These are phyloP conservation scores for Erigeron philadelphicus DNA, from an alignment of 140 eudicot species.

Conservation along the genomic window DNA sequence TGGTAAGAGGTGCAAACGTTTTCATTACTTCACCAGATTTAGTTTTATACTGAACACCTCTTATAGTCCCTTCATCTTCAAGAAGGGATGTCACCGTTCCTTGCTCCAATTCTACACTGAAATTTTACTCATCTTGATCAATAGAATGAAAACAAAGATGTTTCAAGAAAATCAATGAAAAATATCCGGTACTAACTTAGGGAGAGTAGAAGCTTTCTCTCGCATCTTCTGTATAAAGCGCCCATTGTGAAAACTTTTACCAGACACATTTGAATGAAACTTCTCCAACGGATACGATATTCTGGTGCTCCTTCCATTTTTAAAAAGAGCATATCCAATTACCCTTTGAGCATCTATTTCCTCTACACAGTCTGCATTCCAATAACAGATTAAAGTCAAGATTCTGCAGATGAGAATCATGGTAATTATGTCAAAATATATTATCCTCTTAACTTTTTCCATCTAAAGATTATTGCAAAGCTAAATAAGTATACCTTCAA, in stretches of 20 bases:
- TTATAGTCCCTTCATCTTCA: conserved; percentile 46
- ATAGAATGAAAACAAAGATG: not conserved
- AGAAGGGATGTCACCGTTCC: conserved; percentile 54
- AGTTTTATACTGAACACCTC: conserved; percentile 51
- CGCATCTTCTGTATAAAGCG: conserved; percentile 61
- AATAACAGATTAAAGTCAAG: not conserved
- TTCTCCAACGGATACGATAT: conserved; percentile 50
- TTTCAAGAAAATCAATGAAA: not conserved
- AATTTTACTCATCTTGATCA: not conserved
- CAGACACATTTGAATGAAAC: conserved; percentile 47
- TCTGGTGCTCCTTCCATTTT: conserved; percentile 45
- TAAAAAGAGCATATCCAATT: conserved; percentile 54
- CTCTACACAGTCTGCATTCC: conserved; percentile 52
- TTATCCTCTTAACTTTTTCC: conserved; percentile 32
- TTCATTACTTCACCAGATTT: conserved; percentile 41
- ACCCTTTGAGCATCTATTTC: conserved; percentile 56
- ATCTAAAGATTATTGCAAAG: conserved; percentile 23
- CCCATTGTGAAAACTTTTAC: conserved; percentile 67
- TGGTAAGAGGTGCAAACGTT: conserved; percentile 53
- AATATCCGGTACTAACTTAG: conserved; percentile 34
- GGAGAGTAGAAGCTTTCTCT: conserved; percentile 46
- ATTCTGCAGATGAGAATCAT: conserved; percentile 3
- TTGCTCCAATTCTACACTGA: conserved; percentile 50
- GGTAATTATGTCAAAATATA: conserved; percentile 14
- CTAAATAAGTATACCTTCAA: conserved; percentile 37